phyloP scores from a whole-genome alignment of 805 yeast species.

The Saccharomyces jurei region DNA sequence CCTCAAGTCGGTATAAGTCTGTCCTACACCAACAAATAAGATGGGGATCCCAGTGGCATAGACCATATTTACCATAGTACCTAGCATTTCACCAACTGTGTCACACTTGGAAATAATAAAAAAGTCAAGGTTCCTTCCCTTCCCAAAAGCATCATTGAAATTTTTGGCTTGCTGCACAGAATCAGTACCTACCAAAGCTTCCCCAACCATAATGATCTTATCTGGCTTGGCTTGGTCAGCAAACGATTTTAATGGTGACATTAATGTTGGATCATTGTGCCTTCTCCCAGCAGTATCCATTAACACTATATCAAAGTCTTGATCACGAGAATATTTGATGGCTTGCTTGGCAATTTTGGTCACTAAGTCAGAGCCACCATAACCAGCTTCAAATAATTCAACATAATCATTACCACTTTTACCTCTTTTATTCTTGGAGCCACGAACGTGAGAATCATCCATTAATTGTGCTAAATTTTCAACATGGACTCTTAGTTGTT shows the following conservation, averaged over 20 bases:
- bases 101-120: slow-evolving; percentile 92
- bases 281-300: slow-evolving; percentile 98
- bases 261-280: slow-evolving; percentile 85
- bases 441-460: slow-evolving; percentile 34
- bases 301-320: slow-evolving; percentile 73
- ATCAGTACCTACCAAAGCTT: slow-evolving; percentile 95
- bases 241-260: slow-evolving; percentile 92
- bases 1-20: slow-evolving; percentile 89
- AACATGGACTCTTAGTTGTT: slow-evolving; percentile 90
- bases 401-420: slow-evolving; percentile 36
- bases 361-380: slow-evolving; percentile 92
- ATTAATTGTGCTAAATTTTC: slow-evolving; percentile 68
- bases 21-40: slow-evolving; percentile 92
- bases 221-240: slow-evolving; percentile 94
- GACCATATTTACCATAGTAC: slow-evolving; percentile 96
- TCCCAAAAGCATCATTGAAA: slow-evolving; percentile 89
- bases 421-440: slow-evolving; percentile 31
- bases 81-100: slow-evolving; percentile 93
- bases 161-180: slow-evolving; percentile 92
- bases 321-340: slow-evolving; percentile 63
- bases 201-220: slow-evolving; percentile 97
- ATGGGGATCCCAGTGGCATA: slow-evolving; percentile 94
- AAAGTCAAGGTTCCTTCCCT: slow-evolving; percentile 70
- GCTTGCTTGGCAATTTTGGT: slow-evolving; percentile 91
- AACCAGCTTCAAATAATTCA: slow-evolving; percentile 88